Percentiles rank a stretch among this genome's conserved stretches.
Evolutionary conservation across 768 basidiomycete species (phyloP).

Genomic region (Suillus ampliporus): DNA sequence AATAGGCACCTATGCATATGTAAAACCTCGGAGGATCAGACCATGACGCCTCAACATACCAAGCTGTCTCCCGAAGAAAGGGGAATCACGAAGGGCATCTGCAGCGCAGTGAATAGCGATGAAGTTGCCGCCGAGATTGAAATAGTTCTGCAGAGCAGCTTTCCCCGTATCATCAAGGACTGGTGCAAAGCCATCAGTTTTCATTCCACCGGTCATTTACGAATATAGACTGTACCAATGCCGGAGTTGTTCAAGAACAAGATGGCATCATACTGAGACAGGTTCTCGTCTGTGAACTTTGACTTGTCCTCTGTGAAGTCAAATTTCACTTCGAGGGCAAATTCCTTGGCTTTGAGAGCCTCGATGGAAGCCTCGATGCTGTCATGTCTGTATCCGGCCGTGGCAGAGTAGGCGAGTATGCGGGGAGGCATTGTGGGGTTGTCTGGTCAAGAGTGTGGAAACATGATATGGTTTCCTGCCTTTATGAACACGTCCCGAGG

Average conservation of each 20-base stretch:
- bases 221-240: conserved; percentile 53
- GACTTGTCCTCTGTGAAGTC: conserved; percentile 67
- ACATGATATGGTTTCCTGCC: background rate
- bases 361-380: conserved; percentile 75
- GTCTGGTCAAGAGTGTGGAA: background rate
- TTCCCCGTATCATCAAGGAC: conserved; percentile 67
- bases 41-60: conserved; percentile 40
- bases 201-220: background rate
- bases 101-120: conserved; percentile 71
- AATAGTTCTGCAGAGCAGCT: conserved; percentile 64
- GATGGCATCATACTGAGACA: conserved; percentile 65
- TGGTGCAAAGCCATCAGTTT: conserved; percentile 8
- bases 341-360: conserved; percentile 51
- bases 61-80: conserved; percentile 61
- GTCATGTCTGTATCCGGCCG: conserved; percentile 69
- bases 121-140: conserved; percentile 74
- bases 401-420: conserved; percentile 67
- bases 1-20: conserved; percentile 55
- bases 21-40: conserved; percentile 5
- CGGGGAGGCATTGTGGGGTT: conserved; percentile 32
- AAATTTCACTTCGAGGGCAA: conserved; percentile 57
- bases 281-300: conserved; percentile 58
- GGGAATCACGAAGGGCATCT: conserved; percentile 61
- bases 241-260: conserved; percentile 74
- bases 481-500: background rate